Percentiles rank a stretch among this genome's conserved stretches.
Evolutionary conservation across 306 rosid species (phyloP).

Genomic region (Fragaria vesca): DNA sequence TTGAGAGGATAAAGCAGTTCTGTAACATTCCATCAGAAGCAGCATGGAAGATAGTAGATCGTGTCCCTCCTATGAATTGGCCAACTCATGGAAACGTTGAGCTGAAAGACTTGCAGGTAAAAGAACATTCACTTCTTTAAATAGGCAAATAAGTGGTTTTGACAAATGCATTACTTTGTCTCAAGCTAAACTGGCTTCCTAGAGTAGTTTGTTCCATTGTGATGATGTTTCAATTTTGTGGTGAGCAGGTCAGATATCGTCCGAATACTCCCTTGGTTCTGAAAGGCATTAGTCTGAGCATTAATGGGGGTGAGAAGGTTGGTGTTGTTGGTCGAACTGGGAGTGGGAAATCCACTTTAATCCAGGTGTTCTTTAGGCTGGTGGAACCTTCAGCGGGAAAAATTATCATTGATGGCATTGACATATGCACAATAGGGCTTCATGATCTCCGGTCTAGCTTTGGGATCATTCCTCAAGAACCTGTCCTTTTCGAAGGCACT

Average conservation of each 20-base stretch:
- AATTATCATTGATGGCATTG: slow-evolving; percentile 80
- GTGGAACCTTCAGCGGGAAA: slow-evolving; percentile 92
- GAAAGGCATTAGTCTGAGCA: slow-evolving; percentile 78
- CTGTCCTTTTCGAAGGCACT: slow-evolving; percentile 96
- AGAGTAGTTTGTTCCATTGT: background rate
- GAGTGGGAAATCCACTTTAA: slow-evolving; percentile 88
- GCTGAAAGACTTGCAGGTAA: slow-evolving; percentile 77
- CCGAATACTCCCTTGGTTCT: slow-evolving; percentile 89
- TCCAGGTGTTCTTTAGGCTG: slow-evolving; percentile 91
- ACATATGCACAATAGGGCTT: slow-evolving; percentile 69
- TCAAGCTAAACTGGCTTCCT: background rate
- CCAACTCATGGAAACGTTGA: slow-evolving; percentile 79
- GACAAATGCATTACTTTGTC: background rate
- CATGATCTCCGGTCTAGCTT: slow-evolving; percentile 92
- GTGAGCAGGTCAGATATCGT: slow-evolving; percentile 80
- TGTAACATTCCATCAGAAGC: slow-evolving; percentile 81
- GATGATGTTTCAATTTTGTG: slow-evolving; percentile 10
- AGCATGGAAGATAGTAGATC: slow-evolving; percentile 61
- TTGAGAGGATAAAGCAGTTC: slow-evolving; percentile 87
- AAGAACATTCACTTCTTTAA: slow-evolving; percentile 1
- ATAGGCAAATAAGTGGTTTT: background rate
- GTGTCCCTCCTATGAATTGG: slow-evolving; percentile 74
- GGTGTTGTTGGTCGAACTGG: slow-evolving; percentile 97
- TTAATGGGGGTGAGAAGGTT: slow-evolving; percentile 82
- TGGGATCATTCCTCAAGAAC: slow-evolving; percentile 97